Base-by-base conservation (phyloP, 305 asterid species). In the Fraxinus velutina region DNA sequence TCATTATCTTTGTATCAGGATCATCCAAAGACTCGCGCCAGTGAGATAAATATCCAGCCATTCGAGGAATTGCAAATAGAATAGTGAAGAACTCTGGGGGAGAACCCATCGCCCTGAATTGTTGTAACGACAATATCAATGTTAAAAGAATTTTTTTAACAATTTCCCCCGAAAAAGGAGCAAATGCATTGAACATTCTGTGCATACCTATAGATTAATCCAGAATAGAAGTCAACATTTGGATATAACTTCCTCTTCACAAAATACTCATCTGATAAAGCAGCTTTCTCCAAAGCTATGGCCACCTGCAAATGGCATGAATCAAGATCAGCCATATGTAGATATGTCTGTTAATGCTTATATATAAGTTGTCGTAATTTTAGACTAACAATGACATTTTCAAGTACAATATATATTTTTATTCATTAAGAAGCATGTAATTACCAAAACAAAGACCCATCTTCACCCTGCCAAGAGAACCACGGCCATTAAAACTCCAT, bases 1-100 rank as follows among this genome's bases (percentile, higher is more conserved):
- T 91, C 97, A 96, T 96, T 64, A 96, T 91, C 93, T 96, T 96
- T 55, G 99, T 96, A 78, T 93, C 97, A 19, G 96, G 93, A 85
- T 93, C 98, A 86, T 93, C 98, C 30, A 94, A 89, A 66, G 99
- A 96, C 83, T 96, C 99, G 21, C 95, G 88, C 99, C 98, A 96
- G 87, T 96, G 98, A 85, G 99, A 92, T 83, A 96, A 90, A 85
- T 96, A 96, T 71, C 98, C 99, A 68, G 99, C 99, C 99, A 96
- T 96, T 60, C 99, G 93, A 66, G 99, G 99, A 85, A 92, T 89
- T 34, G 99, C 99, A 84, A 96, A 94, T 84, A 96, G 77, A 83
- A 96, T 97, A 5, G 99, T 95, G 55, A 96, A 96, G 94, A 96
- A 94, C 86, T 96, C 99, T 0, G 99, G 91, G 5, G 99, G 98